Base-by-base conservation (phyloP, 805 yeast species). In the Zygosaccharomyces gambellarensis region DNA sequence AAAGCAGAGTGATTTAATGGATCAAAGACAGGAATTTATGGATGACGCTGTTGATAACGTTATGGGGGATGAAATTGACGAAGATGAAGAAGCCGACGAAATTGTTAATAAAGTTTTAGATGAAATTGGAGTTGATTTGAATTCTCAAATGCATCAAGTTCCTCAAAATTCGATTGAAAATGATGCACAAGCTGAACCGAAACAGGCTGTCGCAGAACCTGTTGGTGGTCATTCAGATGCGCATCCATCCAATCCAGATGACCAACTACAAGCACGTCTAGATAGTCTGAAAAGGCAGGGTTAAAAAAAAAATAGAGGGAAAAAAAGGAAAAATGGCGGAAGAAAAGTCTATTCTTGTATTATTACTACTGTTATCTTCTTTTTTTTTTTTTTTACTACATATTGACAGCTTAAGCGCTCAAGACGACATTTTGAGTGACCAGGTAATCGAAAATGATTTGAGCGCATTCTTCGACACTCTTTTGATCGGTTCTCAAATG, bases 21-120 rank as follows among this genome's bases (percentile, higher is more conserved):
- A 92, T 68, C 99, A 94, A 71, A 84, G 96, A 62, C 98, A 95
- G 68, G 99, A 95, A 67, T 88, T 95, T 81, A 94, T 94, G 86
- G 99, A 94, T 65, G 99, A 94, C 65, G 95, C 97, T 17, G 85
- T 94, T 60, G 99, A 94, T 64, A 97, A 92, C 66, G 87, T 94
- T 17, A 89, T 94, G 94, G 96, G 85, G 47, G 89, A 84, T 61
- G 97, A 88, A 60, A 81, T 87, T 50, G 86, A 83, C 56, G 95
- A 87, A 52, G 95, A 86, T 54, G 94, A 85, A 56, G 96, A 90
- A 66, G 85, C 86, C 3, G 97, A 90, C 62, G 96, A 90, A 61
- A 85, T 90, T 45, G 94, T 95, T 44, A 81, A 83, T 62, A 88
- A 85, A 67, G 97, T 95, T 0, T 74, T 94, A 62, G 99, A 94